A percentile compares a stretch with the other conserved stretches of the same genome.
phyloP scores from a whole-genome alignment of 352 stramenopile species.

The Phytophthora quininea region DNA sequence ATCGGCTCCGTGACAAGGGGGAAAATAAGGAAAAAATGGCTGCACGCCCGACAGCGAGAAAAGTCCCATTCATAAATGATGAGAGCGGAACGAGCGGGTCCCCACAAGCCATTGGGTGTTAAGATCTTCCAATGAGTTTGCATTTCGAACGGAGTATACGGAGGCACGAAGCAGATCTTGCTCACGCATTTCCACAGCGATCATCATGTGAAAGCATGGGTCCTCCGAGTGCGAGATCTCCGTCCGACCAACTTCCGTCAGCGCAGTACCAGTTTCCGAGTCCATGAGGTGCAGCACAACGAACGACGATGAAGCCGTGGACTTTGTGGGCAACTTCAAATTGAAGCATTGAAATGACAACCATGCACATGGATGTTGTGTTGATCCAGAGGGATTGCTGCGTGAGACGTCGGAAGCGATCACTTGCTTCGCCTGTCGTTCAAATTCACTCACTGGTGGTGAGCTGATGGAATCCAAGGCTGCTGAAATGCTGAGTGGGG shows the following conservation, averaged over 20 bases:
- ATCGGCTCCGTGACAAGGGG: conserved; percentile 61
- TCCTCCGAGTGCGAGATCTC: conserved; percentile 76
- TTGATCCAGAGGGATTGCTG: conserved; percentile 17
- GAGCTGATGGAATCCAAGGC: conserved; percentile 10
- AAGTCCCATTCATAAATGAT: conserved; percentile 48
- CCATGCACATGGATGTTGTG: conserved; percentile 50
- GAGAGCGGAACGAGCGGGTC: conserved; percentile 57
- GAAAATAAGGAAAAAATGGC: conserved; percentile 69
- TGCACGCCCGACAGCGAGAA: conserved; percentile 33
- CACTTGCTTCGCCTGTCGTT: conserved; percentile 20
- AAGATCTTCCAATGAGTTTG: conserved; percentile 61
- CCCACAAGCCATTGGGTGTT: conserved; percentile 81
- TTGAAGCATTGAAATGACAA: conserved; percentile 88
- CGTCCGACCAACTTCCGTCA: conserved; percentile 73
- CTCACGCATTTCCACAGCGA: conserved; percentile 64
- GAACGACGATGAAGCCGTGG: conserved; percentile 54
- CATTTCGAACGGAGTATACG: conserved; percentile 72
- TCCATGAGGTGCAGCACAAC: conserved; percentile 73
- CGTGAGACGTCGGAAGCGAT: conserved; percentile 12
- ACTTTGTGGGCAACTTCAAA: conserved; percentile 70
- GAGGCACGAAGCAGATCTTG: conserved; percentile 62
- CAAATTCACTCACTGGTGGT: conserved; percentile 15
- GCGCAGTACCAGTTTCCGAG: conserved; percentile 37
- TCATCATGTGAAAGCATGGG: conserved; percentile 81
- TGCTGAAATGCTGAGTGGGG: neutral